phyloP scores from a whole-genome alignment of 495 filamentous ascomycete species.

The Immersiella caudata region DNA sequence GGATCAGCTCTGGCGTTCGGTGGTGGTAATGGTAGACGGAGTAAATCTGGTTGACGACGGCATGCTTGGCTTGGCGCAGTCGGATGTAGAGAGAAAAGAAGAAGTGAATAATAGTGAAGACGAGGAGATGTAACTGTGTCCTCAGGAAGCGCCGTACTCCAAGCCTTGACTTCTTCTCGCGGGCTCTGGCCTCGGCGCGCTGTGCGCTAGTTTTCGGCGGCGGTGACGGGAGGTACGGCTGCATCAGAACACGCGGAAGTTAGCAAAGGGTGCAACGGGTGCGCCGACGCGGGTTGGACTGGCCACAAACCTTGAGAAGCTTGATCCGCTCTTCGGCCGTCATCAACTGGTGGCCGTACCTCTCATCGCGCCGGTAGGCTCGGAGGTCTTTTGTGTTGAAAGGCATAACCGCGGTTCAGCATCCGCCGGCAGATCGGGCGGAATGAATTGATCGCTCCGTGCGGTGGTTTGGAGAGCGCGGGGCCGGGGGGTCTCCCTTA shows the following conservation, averaged over 20 bases:
- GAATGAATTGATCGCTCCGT: conserved; percentile 1
- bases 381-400: conserved; percentile 57
- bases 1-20: conserved; percentile 86
- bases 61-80: conserved; percentile 75
- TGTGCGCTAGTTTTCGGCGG: conserved; percentile 41
- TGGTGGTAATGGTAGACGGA: conserved; percentile 90
- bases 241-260: conserved; percentile 26
- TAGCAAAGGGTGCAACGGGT: conserved; percentile 3
- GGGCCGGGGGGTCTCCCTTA: background rate
- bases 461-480: background rate
- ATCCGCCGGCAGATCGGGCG: background rate
- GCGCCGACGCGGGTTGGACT: no score
- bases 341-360: conserved; percentile 59
- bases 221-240: conserved; percentile 73
- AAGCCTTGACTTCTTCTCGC: conserved; percentile 41
- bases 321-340: conserved; percentile 68
- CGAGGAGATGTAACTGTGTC: conserved; percentile 64
- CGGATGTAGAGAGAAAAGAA: conserved; percentile 87
- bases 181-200: conserved; percentile 22
- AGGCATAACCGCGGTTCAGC: conserved; percentile 47
- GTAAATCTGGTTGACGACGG: conserved; percentile 70
- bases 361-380: conserved; percentile 66
- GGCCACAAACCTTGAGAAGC: conserved; percentile 57
- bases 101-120: conserved; percentile 74
- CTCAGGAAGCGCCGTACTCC: conserved; percentile 70